Evolutionary conservation across 176 grass and related monocot species (phyloP).

Genomic region (Poa annua): DNA sequence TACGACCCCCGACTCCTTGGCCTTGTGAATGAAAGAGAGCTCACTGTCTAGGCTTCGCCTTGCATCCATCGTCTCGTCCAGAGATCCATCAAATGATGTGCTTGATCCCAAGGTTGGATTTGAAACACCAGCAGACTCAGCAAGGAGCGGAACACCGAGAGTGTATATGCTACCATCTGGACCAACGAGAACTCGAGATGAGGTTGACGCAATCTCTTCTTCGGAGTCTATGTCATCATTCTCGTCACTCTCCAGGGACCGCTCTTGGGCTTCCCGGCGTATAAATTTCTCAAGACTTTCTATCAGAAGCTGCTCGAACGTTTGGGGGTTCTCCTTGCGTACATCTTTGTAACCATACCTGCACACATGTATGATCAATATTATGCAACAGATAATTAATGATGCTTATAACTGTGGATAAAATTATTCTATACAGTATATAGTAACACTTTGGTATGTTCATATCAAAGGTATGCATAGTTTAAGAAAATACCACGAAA

Average conservation of each 20-base stretch:
- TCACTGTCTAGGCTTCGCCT: constrained; percentile 69
- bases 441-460: constrained; percentile 5
- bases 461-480: background rate
- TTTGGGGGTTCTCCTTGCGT: constrained; percentile 78
- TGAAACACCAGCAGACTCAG: constrained; percentile 34
- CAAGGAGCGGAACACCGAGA: constrained; percentile 63
- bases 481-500: background rate
- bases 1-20: constrained; percentile 81
- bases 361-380: constrained; percentile 41
- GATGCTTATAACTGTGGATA: background rate
- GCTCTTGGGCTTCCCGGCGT: constrained; percentile 88
- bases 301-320: constrained; percentile 88
- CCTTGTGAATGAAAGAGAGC: constrained; percentile 82
- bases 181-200: constrained; percentile 72
- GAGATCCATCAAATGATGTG: constrained; percentile 56
- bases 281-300: constrained; percentile 94
- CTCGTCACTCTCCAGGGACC: constrained; percentile 80
- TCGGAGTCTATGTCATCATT: constrained; percentile 68
- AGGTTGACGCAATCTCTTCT: constrained; percentile 49
- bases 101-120: constrained; percentile 56
- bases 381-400: background rate
- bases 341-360: constrained; percentile 99
- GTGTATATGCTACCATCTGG: constrained; percentile 75
- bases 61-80: constrained; percentile 46
- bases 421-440: background rate